These are phyloP conservation scores for Trypanosoma melophagium DNA, from an alignment of 208 protist genomes.

Conservation along the genomic window DNA sequence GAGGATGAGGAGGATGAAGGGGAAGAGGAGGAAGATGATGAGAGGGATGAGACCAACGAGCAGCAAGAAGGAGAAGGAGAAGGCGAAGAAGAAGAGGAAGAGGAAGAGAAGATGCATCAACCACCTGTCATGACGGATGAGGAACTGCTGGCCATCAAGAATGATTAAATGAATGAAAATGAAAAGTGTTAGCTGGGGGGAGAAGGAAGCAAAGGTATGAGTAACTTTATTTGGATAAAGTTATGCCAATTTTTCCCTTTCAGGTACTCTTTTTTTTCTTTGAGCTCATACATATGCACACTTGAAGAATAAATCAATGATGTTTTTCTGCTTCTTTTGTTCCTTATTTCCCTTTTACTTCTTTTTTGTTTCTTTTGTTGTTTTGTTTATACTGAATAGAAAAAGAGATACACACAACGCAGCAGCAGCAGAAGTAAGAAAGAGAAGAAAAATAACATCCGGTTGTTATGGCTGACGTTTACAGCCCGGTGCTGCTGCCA, in stretches of 20 bases:
- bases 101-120: slow-evolving; percentile 7
- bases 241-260: no score
- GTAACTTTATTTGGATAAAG: no score
- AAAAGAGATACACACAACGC: not conserved
- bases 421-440: not conserved
- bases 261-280: no score
- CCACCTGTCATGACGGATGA: slow-evolving; percentile 34
- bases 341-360: not conserved
- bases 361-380: not conserved
- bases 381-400: not conserved
- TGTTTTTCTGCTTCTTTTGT: not conserved
- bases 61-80: slow-evolving; percentile 36
- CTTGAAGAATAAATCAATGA: no score
- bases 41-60: slow-evolving; percentile 30
- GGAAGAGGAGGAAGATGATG: slow-evolving; percentile 36
- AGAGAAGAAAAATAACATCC: not conserved
- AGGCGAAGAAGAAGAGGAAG: slow-evolving; percentile 25
- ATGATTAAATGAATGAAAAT: slow-evolving; percentile 3
- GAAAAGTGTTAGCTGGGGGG: not conserved
- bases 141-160: slow-evolving; percentile 25
- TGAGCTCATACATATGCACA: no score
- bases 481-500: slow-evolving; percentile 21
- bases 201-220: not conserved
- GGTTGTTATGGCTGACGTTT: slow-evolving; percentile 10
- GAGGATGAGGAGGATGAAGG: slow-evolving; percentile 32